Evolutionary conservation across 306 rosid genomes (phyloP).

Genomic region (Begonia masoniana): DNA sequence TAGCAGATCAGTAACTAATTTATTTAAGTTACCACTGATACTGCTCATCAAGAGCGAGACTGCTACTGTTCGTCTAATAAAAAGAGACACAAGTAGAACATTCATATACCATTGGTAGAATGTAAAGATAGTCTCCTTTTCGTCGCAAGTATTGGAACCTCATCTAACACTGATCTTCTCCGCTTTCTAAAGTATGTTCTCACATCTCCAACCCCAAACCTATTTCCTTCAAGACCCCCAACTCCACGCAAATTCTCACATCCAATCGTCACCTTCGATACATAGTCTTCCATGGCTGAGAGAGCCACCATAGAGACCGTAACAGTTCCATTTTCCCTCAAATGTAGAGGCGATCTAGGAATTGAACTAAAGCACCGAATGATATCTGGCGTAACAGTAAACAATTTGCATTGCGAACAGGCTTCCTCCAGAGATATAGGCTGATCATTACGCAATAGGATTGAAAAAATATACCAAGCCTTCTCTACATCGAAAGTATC

Average conservation of each 20-base stretch:
- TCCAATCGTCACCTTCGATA: conserved; percentile 2
- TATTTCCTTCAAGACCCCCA: conserved; percentile 1
- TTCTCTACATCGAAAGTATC: conserved; percentile 12
- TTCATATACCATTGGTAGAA: conserved; percentile 11
- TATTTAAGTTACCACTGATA: conserved; percentile 5
- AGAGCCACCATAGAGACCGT: conserved; percentile 6
- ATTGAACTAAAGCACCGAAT: conserved; percentile 14
- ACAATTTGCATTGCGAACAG: conserved; percentile 11
- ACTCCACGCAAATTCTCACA: conserved; percentile 1
- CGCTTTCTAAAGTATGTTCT: conserved; percentile 15
- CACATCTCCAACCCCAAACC: not conserved
- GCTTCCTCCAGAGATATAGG: conserved; percentile 12
- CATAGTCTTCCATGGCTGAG: not conserved
- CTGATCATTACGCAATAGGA: conserved; percentile 11
- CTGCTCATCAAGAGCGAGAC: not conserved
- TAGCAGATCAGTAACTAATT: not conserved
- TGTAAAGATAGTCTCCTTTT: conserved; percentile 11
- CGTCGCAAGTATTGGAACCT: not conserved
- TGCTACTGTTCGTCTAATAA: conserved; percentile 5
- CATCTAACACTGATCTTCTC: conserved; percentile 1
- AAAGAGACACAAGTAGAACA: not conserved
- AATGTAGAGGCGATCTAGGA: conserved; percentile 13
- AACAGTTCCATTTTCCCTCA: conserved; percentile 9
- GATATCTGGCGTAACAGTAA: conserved; percentile 5
- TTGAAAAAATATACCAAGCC: conserved; percentile 14